phyloP scores from a whole-genome alignment of 805 yeast genomes.

The Ogataea nitratoaversa region DNA sequence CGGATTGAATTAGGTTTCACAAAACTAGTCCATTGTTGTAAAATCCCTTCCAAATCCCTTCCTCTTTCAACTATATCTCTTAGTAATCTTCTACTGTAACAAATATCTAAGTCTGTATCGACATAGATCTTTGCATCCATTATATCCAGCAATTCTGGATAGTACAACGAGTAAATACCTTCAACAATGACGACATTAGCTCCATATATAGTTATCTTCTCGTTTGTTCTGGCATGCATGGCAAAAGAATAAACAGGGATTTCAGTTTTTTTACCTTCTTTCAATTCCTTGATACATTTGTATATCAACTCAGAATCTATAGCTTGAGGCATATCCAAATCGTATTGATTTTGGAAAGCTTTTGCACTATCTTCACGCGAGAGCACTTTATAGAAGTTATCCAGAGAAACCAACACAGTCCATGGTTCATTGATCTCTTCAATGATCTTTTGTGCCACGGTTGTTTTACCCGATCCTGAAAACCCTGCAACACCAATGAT shows the following conservation, averaged over 20 bases:
- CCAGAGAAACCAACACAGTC: slow-evolving; percentile 87
- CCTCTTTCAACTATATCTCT: slow-evolving; percentile 87
- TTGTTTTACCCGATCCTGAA: slow-evolving; percentile 91
- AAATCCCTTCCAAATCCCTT: slow-evolving; percentile 74
- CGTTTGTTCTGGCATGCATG: slow-evolving; percentile 56
- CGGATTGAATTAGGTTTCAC: slow-evolving; percentile 90
- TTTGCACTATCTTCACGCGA: slow-evolving; percentile 50
- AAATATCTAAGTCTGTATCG: slow-evolving; percentile 90
- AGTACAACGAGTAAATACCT: slow-evolving; percentile 82
- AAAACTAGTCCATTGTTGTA: slow-evolving; percentile 84
- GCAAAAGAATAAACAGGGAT: slow-evolving; percentile 71
- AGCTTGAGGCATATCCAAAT: slow-evolving; percentile 85
- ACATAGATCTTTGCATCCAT: slow-evolving; percentile 89
- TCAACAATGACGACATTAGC: slow-evolving; percentile 91
- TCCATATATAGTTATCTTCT: slow-evolving; percentile 77
- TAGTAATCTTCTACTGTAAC: slow-evolving; percentile 81
- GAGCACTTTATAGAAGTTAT: slow-evolving; percentile 84
- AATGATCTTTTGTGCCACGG: slow-evolving; percentile 80
- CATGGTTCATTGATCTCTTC: slow-evolving; percentile 81
- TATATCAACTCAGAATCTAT: slow-evolving; percentile 72
- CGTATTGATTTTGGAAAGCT: slow-evolving; percentile 71
- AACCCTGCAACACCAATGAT: slow-evolving; percentile 85
- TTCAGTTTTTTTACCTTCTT: slow-evolving; percentile 62
- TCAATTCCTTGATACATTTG: slow-evolving; percentile 59
- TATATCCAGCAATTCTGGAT: slow-evolving; percentile 59